phyloP scores from a whole-genome alignment of 805 yeast species.

The Zygoascus flipseniorum region DNA sequence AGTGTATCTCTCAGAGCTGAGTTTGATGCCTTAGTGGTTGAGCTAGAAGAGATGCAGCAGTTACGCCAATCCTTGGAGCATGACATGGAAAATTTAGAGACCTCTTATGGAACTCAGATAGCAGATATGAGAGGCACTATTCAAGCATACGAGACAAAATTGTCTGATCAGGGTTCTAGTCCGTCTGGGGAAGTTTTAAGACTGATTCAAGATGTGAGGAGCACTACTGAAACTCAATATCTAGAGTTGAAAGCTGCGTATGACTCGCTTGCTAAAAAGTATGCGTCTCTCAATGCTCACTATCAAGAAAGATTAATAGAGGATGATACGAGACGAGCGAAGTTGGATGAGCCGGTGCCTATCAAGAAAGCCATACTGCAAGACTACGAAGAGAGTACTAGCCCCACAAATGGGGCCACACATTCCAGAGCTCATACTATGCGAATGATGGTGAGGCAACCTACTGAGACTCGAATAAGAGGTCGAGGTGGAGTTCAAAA shows the following conservation, averaged over 20 bases:
- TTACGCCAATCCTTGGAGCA: constrained; percentile 6
- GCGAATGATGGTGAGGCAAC: constrained; percentile 2
- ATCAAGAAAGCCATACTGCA: constrained; percentile 11
- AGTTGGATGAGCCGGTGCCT: constrained; percentile 7
- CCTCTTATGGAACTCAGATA: constrained; percentile 7
- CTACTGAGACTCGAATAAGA: constrained; percentile 5
- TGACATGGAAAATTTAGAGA: constrained; percentile 10
- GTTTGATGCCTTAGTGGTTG: not conserved
- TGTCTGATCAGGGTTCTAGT: not conserved
- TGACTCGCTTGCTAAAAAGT: constrained; percentile 22
- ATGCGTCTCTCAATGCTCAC: constrained; percentile 21
- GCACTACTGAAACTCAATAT: constrained; percentile 14
- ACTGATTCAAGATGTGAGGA: constrained; percentile 13
- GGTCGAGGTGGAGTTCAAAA: constrained; percentile 19
- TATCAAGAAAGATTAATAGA: constrained; percentile 17
- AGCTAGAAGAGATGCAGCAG: constrained; percentile 5
- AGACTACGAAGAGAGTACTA: constrained; percentile 3
- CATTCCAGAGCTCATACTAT: not conserved
- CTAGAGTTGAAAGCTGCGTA: constrained; percentile 20
- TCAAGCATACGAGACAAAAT: constrained; percentile 10
- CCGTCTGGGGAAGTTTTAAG: constrained; percentile 8
- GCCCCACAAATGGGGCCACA: not conserved
- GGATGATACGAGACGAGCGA: constrained; percentile 20
- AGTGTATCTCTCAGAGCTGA: not conserved
- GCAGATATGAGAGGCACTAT: constrained; percentile 12